phyloP scores from a whole-genome alignment of 345 rosid species.

The Camelina laxa region DNA sequence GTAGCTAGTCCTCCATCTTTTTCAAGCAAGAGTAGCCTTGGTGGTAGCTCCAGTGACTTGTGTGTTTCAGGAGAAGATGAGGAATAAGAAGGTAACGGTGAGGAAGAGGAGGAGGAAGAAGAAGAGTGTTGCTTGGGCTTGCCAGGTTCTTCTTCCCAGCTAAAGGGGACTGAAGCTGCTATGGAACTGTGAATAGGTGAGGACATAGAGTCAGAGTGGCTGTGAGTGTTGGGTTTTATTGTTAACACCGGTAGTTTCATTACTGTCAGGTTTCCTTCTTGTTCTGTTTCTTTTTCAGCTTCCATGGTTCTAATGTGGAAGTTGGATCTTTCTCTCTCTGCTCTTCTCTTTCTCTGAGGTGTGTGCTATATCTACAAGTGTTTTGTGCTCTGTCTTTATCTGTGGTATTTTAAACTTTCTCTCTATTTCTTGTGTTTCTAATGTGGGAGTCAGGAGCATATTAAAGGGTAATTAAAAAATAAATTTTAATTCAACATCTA shows the following conservation, averaged over 20 bases:
- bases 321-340: slow-evolving; percentile 8
- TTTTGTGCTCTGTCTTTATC: slow-evolving; percentile 25
- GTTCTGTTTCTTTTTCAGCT: slow-evolving; percentile 41
- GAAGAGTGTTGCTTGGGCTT: slow-evolving; percentile 63
- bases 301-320: slow-evolving; percentile 46
- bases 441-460: slow-evolving; percentile 39
- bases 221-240: slow-evolving; percentile 32
- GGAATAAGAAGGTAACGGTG: slow-evolving; percentile 41
- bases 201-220: slow-evolving; percentile 55
- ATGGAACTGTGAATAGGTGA: slow-evolving; percentile 60
- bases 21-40: slow-evolving; percentile 48
- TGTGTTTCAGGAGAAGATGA: slow-evolving; percentile 37
- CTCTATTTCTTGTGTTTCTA: slow-evolving; percentile 37
- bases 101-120: slow-evolving; percentile 29
- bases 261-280: slow-evolving; percentile 39
- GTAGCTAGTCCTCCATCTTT: slow-evolving; percentile 46
- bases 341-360: slow-evolving; percentile 21
- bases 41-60: slow-evolving; percentile 50
- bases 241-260: slow-evolving; percentile 53
- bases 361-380: slow-evolving; percentile 33
- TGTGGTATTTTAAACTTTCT: neutral
- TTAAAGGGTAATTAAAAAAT: slow-evolving; percentile 33
- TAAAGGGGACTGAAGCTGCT: slow-evolving; percentile 75
- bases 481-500: neutral
- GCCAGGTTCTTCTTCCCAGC: slow-evolving; percentile 91